Conservation (phyloP, 371 early-diverging fungal genomes). For the Mucor lusitanicus region DNA sequence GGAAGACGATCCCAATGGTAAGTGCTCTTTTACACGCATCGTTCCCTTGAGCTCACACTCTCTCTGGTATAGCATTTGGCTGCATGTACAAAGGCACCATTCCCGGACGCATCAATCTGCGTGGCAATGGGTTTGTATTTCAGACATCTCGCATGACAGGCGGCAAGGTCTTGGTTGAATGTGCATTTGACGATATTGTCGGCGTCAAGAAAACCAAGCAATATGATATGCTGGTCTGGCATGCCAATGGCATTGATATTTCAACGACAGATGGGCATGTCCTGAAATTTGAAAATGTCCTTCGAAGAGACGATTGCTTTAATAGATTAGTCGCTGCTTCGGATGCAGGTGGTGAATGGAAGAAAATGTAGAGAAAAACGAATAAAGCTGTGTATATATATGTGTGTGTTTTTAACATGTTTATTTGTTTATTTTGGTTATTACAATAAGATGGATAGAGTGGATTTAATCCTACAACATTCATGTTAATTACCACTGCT, state of each 20-base stretch:
- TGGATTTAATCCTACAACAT: slow-evolving; percentile 9
- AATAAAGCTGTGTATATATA: neutral
- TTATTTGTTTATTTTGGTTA: neutral
- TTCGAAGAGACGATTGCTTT: slow-evolving; percentile 46
- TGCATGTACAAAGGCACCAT: slow-evolving; percentile 38
- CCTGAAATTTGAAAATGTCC: slow-evolving; percentile 42
- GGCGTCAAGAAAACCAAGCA: slow-evolving; percentile 43
- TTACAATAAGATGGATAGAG: neutral
- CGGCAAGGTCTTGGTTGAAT: slow-evolving; percentile 33
- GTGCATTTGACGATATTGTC: slow-evolving; percentile 32
- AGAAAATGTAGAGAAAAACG: slow-evolving; percentile 12
- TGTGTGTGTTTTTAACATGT: neutral
- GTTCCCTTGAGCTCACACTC: neutral
- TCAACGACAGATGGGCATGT: slow-evolving; percentile 30
- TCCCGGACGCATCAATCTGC: slow-evolving; percentile 33
- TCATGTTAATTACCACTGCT: neutral
- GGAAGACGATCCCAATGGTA: neutral
- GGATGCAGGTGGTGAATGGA: slow-evolving; percentile 28
- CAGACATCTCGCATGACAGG: slow-evolving; percentile 45
- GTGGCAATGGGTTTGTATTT: slow-evolving; percentile 26
- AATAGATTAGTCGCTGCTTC: slow-evolving; percentile 37
- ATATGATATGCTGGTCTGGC: slow-evolving; percentile 39
- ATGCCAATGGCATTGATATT: slow-evolving; percentile 37
- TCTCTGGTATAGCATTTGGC: slow-evolving; percentile 26
- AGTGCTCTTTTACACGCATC: neutral